A percentile compares a stretch with the other conserved stretches of the same genome.
phyloP scores from a whole-genome alignment of 176 grass and related monocot genomes.

The Oropetium thomaeum region DNA sequence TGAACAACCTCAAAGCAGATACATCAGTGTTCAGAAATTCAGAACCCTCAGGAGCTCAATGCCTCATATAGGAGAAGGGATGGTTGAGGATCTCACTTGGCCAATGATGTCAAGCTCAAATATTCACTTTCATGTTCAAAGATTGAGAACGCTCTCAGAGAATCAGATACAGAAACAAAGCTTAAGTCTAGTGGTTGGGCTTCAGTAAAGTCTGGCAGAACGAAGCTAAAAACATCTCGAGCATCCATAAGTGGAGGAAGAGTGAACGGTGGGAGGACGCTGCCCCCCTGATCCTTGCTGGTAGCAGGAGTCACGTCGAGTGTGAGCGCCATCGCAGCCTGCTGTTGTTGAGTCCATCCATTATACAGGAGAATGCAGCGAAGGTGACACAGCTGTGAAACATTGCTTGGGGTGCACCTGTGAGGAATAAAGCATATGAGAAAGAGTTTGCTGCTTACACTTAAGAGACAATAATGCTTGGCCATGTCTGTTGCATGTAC shows the following conservation, averaged over 20 bases:
- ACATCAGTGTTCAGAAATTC: background rate
- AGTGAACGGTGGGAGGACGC: slow-evolving; percentile 59
- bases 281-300: background rate
- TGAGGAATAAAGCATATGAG: slow-evolving; percentile 1
- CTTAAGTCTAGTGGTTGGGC: slow-evolving; percentile 32
- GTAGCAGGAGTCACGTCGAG: background rate
- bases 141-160: too few relatives aligned
- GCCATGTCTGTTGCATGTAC: too few relatives aligned
- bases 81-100: background rate
- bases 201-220: slow-evolving; percentile 54
- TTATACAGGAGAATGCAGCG: slow-evolving; percentile 74
- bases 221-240: slow-evolving; percentile 54
- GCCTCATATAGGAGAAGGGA: background rate
- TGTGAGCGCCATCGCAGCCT: slow-evolving; percentile 57
- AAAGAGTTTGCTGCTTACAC: background rate
- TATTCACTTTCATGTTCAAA: too few relatives aligned
- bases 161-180: too few relatives aligned
- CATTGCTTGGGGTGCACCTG: slow-evolving; percentile 72
- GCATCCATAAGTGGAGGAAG: slow-evolving; percentile 51
- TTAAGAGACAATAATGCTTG: background rate
- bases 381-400: slow-evolving; percentile 82
- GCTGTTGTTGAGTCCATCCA: slow-evolving; percentile 89
- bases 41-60: background rate
- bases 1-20: slow-evolving; percentile 1
- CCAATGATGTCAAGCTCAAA: too few relatives aligned